A percentile compares a stretch with the other conserved stretches of the same genome.
Evolutionary conservation across 352 stramenopile genomes (phyloP).

Genomic region (Globisporangium nunn): DNA sequence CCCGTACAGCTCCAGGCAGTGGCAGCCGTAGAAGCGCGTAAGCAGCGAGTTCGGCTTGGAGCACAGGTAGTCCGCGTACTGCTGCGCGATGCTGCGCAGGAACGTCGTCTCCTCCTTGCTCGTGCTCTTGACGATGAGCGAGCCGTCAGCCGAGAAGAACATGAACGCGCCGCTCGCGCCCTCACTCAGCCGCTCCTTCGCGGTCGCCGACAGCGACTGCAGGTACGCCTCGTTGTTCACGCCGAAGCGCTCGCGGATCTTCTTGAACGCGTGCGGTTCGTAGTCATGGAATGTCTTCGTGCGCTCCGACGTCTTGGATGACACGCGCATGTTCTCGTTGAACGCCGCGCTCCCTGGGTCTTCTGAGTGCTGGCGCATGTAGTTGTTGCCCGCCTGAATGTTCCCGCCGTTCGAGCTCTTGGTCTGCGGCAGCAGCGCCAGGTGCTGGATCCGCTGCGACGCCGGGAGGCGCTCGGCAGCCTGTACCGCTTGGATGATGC

Average conservation of each 20-base stretch:
- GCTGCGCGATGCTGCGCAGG: conserved; percentile 77
- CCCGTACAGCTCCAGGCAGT: conserved; percentile 87
- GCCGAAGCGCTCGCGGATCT: conserved; percentile 82
- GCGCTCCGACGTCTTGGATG: conserved; percentile 59
- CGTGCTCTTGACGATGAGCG: conserved; percentile 89
- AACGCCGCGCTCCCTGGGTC: conserved; percentile 38
- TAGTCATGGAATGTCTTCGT: conserved; percentile 89
- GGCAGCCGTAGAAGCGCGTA: conserved; percentile 88
- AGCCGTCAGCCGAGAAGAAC: conserved; percentile 87
- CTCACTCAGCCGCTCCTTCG: conserved; percentile 85
- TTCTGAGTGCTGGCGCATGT: conserved; percentile 45
- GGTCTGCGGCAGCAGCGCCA: conserved; percentile 74
- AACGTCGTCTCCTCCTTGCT: conserved; percentile 84
- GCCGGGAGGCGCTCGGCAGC: conserved; percentile 64
- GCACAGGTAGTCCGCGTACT: conserved; percentile 86
- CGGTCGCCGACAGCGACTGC: conserved; percentile 74
- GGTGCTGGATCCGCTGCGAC: conserved; percentile 76
- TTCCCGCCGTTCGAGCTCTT: conserved; percentile 24
- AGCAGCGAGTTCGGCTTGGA: conserved; percentile 80
- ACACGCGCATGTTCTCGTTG: conserved; percentile 63
- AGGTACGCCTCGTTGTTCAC: conserved; percentile 83
- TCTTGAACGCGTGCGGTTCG: conserved; percentile 82
- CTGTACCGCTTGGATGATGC: conserved; percentile 85
- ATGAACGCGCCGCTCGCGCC: conserved; percentile 88
- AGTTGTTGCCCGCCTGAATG: conserved; percentile 23